Conservation (phyloP, 495 filamentous ascomycete species). For the Lindgomyces ingoldianus region DNA sequence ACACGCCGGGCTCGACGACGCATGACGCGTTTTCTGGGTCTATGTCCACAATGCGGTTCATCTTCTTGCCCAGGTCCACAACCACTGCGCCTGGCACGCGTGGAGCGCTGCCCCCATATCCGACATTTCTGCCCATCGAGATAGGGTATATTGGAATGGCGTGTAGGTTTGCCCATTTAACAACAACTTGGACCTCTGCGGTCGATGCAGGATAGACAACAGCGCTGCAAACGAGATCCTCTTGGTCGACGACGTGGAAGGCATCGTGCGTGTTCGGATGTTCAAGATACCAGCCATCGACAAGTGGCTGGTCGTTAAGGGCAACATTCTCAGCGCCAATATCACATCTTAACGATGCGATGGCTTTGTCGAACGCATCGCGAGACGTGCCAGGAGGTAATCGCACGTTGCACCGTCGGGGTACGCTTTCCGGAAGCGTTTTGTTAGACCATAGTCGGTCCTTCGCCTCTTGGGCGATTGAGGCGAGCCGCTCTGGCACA, state of each 20-base stretch:
- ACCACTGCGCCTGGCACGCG: slow-evolving; percentile 56
- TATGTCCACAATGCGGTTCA: slow-evolving; percentile 59
- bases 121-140: slow-evolving; percentile 57
- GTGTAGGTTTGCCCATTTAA: slow-evolving; percentile 57
- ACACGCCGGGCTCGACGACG: slow-evolving; percentile 62
- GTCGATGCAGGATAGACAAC: slow-evolving; percentile 49
- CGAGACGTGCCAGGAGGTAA: slow-evolving; percentile 49
- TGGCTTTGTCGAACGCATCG: slow-evolving; percentile 46
- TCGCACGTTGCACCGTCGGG: slow-evolving; percentile 30
- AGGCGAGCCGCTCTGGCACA: slow-evolving; percentile 7
- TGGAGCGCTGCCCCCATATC: slow-evolving; percentile 61
- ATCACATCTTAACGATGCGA: slow-evolving; percentile 44
- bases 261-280: slow-evolving; percentile 59
- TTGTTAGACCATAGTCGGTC: slow-evolving; percentile 43
- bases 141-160: slow-evolving; percentile 57
- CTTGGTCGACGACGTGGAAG: slow-evolving; percentile 54
- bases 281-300: slow-evolving; percentile 60
- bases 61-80: slow-evolving; percentile 56
- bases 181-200: slow-evolving; percentile 37
- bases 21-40: slow-evolving; percentile 55
- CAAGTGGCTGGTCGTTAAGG: slow-evolving; percentile 49
- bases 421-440: slow-evolving; percentile 42
- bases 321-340: slow-evolving; percentile 50
- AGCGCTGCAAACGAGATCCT: slow-evolving; percentile 52
- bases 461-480: slow-evolving; percentile 39